A percentile compares a stretch with the other conserved stretches of the same genome.
Evolutionary conservation across 768 basidiomycete species (phyloP).

Genomic region (Tulasnella sp.): DNA sequence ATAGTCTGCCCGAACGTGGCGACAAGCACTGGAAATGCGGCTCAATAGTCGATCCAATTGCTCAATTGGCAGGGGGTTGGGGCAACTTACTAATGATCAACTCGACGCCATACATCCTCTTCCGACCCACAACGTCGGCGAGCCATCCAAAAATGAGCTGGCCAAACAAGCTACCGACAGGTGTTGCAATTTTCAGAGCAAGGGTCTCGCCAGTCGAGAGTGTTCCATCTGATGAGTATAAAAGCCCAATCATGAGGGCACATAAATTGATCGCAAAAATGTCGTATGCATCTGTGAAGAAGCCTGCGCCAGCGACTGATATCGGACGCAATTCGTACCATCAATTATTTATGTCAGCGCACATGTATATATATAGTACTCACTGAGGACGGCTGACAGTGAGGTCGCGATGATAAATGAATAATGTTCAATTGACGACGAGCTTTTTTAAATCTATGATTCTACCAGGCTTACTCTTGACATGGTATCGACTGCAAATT

Average conservation of each 20-base stretch:
- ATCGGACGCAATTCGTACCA: too few relatives aligned
- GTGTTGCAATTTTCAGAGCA: constrained; percentile 30
- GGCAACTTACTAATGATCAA: constrained; percentile 21
- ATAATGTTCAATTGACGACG: too few relatives aligned
- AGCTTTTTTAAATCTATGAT: too few relatives aligned
- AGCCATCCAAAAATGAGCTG: constrained; percentile 29
- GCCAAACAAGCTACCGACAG: constrained; percentile 30
- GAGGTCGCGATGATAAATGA: too few relatives aligned
- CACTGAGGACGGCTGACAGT: too few relatives aligned
- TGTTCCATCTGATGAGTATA: constrained; percentile 12
- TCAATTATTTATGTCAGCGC: too few relatives aligned
- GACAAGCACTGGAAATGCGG: constrained; percentile 27
- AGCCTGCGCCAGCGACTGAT: constrained; percentile 15
- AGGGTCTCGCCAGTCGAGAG: constrained; percentile 22
- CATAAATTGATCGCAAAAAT: constrained; percentile 26
- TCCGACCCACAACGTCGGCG: constrained; percentile 29
- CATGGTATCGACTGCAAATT: too few relatives aligned
- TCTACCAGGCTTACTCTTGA: too few relatives aligned
- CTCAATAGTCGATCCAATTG: constrained; percentile 12
- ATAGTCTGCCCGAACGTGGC: constrained; percentile 30
- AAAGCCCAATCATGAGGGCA: constrained; percentile 18
- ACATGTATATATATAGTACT: too few relatives aligned
- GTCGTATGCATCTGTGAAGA: constrained; percentile 26
- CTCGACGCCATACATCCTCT: constrained; percentile 36
- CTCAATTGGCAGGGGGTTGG: neutral